phyloP scores from a whole-genome alignment of 2,329 filamentous ascomycete genomes.

The Didymella pinodella region DNA sequence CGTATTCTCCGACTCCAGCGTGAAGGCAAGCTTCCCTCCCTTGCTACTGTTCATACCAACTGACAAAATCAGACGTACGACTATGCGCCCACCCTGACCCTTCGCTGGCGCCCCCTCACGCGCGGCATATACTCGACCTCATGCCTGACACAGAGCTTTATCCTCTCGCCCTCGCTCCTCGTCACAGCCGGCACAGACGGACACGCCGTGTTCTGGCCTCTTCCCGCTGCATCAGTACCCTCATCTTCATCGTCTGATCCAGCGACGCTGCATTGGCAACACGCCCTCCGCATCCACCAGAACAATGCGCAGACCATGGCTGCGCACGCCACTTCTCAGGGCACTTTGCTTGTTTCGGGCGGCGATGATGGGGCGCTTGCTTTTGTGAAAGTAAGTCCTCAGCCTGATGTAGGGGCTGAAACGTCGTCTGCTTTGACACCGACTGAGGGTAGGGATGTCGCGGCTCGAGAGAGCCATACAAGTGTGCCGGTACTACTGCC shows the following conservation, averaged over 20 bases:
- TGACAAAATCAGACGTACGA: constrained; percentile 54
- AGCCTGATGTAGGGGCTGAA: too few relatives aligned
- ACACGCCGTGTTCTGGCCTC: constrained; percentile 69
- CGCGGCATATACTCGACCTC: constrained; percentile 57
- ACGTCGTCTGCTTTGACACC: too few relatives aligned
- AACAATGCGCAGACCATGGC: constrained; percentile 74
- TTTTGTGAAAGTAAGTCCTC: constrained; percentile 41
- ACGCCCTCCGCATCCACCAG: constrained; percentile 68
- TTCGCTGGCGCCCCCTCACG: constrained; percentile 48
- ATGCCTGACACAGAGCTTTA: constrained; percentile 73
- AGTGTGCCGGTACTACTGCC: constrained; percentile 54
- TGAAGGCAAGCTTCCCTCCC: constrained; percentile 60
- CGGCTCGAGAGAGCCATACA: too few relatives aligned
- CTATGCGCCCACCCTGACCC: constrained; percentile 39
- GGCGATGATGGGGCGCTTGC: constrained; percentile 88
- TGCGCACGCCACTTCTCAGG: constrained; percentile 39
- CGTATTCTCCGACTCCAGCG: constrained; percentile 82
- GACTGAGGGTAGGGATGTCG: too few relatives aligned
- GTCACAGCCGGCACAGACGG: constrained; percentile 85
- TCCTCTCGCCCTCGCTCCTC: constrained; percentile 52
- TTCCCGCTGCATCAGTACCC: background rate
- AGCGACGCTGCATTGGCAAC: constrained; percentile 38
- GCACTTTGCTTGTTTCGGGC: constrained; percentile 71
- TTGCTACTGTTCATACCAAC: background rate
- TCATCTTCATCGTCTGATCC: background rate